Base-by-base conservation (phyloP, 805 yeast genomes). In the Yamadazyma takamatsuzukensis region DNA sequence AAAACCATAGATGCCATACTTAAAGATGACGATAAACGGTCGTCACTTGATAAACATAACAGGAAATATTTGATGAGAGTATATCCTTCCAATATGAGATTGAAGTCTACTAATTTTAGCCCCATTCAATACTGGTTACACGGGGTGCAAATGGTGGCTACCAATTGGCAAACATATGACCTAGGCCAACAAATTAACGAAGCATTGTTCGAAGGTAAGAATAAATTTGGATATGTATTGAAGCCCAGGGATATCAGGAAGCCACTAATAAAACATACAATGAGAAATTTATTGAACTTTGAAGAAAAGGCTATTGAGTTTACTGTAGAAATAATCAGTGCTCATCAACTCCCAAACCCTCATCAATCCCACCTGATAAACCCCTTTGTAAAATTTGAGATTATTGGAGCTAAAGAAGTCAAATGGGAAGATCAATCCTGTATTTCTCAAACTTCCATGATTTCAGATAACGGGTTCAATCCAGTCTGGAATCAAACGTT, bases 131-230 rank as follows among this genome's bases (percentile, higher is more conserved):
- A 76, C 49, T 93, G 99, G 98, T 68, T 69, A 30, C 64, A 72
- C 29, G 99, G 99, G 1, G 81, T 74, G 8, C 98, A 93, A 51
- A 76, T 93, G 87, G 97, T 85, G 4, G 97, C 98, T 0, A 80
- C 96, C 0, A 93, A 90, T 52, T 90, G 97, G 97, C 98, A 90
- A 56, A 81, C 93, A 0, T 81, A 76, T 52, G 98, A 93, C 51
- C 37, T 78, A 12, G 96, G 97, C 0, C 90, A 89, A 51, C 96
- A 88, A 51, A 49, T 93, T 8, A 89, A 88, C 53, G 83, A 83
- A 41, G 85, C 96, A 3, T 61, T 88, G 72, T 87, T 90, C 55
- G 76, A 75, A 31, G 56, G 71, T 11, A 72, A 75, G 0, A 64
- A 70, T 10, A 71, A 65, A 27, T 61, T 72, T 0, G 99, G 99